Base-by-base conservation (phyloP, 2,329 filamentous ascomycete species). In the Hyphodiscus sp. region DNA sequence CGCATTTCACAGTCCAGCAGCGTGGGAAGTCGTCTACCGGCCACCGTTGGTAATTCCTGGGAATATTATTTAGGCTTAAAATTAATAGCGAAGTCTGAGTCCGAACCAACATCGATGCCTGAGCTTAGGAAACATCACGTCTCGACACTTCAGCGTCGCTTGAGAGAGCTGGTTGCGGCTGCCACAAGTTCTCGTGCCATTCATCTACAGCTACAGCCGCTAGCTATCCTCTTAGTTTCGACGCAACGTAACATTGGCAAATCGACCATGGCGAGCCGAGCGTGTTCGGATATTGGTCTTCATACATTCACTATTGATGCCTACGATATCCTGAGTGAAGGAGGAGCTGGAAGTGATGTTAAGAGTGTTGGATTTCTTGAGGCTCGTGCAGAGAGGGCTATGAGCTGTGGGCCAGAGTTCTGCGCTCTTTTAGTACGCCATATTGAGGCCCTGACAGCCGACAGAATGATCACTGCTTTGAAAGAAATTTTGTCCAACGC, bases 181-280 rank as follows among this genome's bases (percentile, higher is more conserved):
- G 89, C 92, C 1, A 96, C 91, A 1, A 96, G 91, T 64, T 83
- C 87, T 52, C 81, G 91, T 52, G 92, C 94, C 1, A 85, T 96
- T 45, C 88, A 92, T 64, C 76, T 97, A 2, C 86, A 87, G 44
- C 85, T 97, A 73, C 91, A 92, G 2, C 89, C 94, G 0, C 79
- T 96, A 16, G 90, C 91, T 1, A 86, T 99, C 38, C 77, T 99
- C 2, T 75, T 99, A 7, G 88, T 89, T 1, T 97, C 94, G 1
- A 95, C 90, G 1, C 94, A 99, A 70, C 83, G 94, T 45, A 89
- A 89, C 56, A 95, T 97, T 61, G 94, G 94, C 48, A 99, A 99
- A 69, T 78, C 88, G n/a, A 87, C 85, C 2, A 73, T 91, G 20
- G 89, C 89, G 0, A 78, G 76, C 1, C 81, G 82, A 44, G 91